phyloP scores from a whole-genome alignment of 768 basidiomycete species.

The Tulasnella sp. region DNA sequence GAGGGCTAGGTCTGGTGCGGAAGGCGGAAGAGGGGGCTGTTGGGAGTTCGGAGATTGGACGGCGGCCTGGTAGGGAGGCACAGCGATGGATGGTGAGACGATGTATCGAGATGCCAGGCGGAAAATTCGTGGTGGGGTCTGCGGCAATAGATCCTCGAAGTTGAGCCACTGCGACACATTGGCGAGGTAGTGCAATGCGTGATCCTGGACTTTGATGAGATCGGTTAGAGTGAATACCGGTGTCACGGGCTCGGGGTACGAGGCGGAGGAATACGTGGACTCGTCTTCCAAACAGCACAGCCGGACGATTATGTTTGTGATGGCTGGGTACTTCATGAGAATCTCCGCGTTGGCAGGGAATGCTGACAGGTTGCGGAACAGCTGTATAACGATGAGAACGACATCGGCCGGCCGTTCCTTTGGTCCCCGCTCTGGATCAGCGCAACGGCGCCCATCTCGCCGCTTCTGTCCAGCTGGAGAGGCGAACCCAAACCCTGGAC shows the following conservation, averaged over 20 bases:
- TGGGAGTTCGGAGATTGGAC: background rate
- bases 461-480: constrained; percentile 33
- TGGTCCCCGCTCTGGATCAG: constrained; percentile 30
- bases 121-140: constrained; percentile 44
- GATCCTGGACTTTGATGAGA: constrained; percentile 64
- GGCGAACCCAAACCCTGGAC: constrained; percentile 39
- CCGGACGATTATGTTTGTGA: constrained; percentile 60
- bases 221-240: constrained; percentile 61
- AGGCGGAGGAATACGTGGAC: background rate
- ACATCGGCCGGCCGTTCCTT: constrained; percentile 61
- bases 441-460: background rate
- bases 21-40: constrained; percentile 19
- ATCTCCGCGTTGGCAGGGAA: constrained; percentile 60
- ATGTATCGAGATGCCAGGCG: constrained; percentile 68
- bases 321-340: constrained; percentile 54
- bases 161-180: constrained; percentile 47
- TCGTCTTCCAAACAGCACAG: constrained; percentile 45
- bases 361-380: constrained; percentile 81
- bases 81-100: constrained; percentile 56
- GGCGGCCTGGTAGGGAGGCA: constrained; percentile 42
- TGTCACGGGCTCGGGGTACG: constrained; percentile 39
- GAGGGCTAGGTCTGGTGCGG: constrained; percentile 65
- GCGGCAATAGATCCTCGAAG: constrained; percentile 32
- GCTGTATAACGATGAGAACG: constrained; percentile 61
- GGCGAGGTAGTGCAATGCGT: constrained; percentile 61